Evolutionary conservation across 2,329 filamentous ascomycete genomes (phyloP), one percentile per base, ranked within the genome.

Genomic region (Lojkania enalia): DNA sequence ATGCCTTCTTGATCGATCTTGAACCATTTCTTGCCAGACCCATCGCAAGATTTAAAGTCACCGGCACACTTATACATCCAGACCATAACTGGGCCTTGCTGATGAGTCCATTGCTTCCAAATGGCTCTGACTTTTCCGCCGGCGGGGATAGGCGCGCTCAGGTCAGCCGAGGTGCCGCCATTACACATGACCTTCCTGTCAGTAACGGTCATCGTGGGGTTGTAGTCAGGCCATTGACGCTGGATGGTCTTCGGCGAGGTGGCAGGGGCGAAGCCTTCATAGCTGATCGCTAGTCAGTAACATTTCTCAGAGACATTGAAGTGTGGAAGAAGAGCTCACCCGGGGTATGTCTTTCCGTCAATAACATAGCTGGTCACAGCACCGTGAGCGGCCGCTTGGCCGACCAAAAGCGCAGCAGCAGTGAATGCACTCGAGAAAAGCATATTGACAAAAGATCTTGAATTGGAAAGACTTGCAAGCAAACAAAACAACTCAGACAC

Each of bases 51-150:
- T 11, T 63, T 64, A 61, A 80, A 79, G 38, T 70, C 73, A 25
- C 62, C 56, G 5, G 71, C 69, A 62, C 79, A 82, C 48, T 78
- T 75, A 44, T 71, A 71, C 60, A 72, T 61, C 70, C 77, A 82
- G 2, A 83, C 79, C 73, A 82, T 78, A 30, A 83, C 77, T 13
- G 80, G 80, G 1, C 79, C 80, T 57, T 82, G 79, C 43, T 72
- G 65, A 58, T 82, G 79, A 0, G 79, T 82, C 79, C 80, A 82
- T 60, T 82, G 79, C 33, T 67, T 59, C 78, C 78, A 82, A 56
- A 74, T 67, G 9, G 79, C 79, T 4, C 74, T 76, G 44, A 83
- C 69, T 44, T 73, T 75, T 27, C 69, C 59, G 29, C 80, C 80
- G 1, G 79, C 77, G 3, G 69, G 63, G 46, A 79, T 70, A 23